Conservation (phyloP, 495 filamentous ascomycete species). For the Penicillium silybi region DNA sequence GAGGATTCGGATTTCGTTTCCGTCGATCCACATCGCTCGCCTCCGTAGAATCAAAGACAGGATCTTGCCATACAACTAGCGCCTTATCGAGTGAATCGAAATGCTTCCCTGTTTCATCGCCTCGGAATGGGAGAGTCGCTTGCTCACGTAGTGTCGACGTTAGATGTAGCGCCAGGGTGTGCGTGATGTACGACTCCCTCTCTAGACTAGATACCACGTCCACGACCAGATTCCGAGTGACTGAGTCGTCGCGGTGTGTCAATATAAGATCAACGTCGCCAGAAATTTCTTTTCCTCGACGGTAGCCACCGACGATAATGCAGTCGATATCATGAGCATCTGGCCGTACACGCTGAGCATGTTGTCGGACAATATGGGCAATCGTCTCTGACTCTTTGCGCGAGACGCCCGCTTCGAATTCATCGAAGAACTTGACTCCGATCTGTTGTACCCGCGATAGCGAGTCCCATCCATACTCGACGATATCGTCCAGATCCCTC, state of each 20-base stretch:
- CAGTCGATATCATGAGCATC: constrained; percentile 55
- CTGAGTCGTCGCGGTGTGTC: constrained; percentile 65
- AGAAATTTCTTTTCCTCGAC: constrained; percentile 68
- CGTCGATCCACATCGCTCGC: not conserved
- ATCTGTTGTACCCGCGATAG: constrained; percentile 85
- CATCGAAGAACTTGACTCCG: constrained; percentile 92
- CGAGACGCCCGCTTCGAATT: constrained; percentile 69
- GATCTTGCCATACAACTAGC: constrained; percentile 88
- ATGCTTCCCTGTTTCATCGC: constrained; percentile 27
- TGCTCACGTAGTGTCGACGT: constrained; percentile 68
- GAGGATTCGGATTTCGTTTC: constrained; percentile 58
- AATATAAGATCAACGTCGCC: constrained; percentile 87
- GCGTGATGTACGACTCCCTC: constrained; percentile 65
- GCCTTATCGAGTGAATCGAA: constrained; percentile 92
- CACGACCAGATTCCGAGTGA: constrained; percentile 62
- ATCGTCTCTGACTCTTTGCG: constrained; percentile 72
- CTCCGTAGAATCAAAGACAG: constrained; percentile 31
- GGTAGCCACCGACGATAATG: constrained; percentile 79
- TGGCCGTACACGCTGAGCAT: constrained; percentile 53
- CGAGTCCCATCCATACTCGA: constrained; percentile 74
- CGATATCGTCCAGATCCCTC: constrained; percentile 75
- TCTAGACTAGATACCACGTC: constrained; percentile 70
- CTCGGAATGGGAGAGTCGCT: constrained; percentile 54
- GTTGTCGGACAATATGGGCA: constrained; percentile 51
- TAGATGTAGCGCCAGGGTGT: constrained; percentile 68